Base-by-base conservation (phyloP, 202 grass and related monocot genomes). In the Tripidium arundinaceum region DNA sequence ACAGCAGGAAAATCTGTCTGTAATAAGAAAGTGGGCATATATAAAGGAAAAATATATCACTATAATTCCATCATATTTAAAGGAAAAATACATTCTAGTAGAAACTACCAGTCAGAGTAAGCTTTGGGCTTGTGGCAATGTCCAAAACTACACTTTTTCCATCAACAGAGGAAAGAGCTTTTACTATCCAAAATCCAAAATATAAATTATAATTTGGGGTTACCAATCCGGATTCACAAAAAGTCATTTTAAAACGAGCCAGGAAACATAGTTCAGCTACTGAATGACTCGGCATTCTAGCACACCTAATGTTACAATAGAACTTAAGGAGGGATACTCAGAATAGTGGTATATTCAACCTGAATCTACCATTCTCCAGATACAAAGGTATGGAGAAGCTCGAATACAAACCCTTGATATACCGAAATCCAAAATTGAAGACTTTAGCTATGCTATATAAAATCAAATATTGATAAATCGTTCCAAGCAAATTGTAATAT, bases 331-430 rank as follows among this genome's bases (percentile, higher is more conserved):
- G 59, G 26, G 25, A 64, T 19, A 76, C 10, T 25, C 49, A 68
- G 27, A 60, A 62, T 61, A 27, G 36, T 36, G 8, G 31, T 37
- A 33, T 55, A 34, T 43, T 79, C 33, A 38, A 71, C 27, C 63
- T 70, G 2, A 80, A 84, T 80, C 25, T 29, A 75, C 2, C 3
- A 65, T 45, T 7, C 5, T 46, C 18, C 18, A 76, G 47, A 57
- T 33, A 77, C 2, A 24, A 70, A 72, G 25, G 6, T 42, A 78
- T 9, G 31, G 19, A 82, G 12, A 87, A 72, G 59, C 15, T 60
- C 1, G 3, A 66, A 50, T 61, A 52, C 24, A 62, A 31, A 27
- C 1, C 33, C 72, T 88, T 10, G 5, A 52, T 62, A 46, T 38
- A 31, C 15, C 11, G 42, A 75, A 26, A 4, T 52, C 22, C 59